These are phyloP conservation scores for Whalleya microplaca DNA, from an alignment of 2,329 filamentous ascomycete genomes.

Conservation along the genomic window DNA sequence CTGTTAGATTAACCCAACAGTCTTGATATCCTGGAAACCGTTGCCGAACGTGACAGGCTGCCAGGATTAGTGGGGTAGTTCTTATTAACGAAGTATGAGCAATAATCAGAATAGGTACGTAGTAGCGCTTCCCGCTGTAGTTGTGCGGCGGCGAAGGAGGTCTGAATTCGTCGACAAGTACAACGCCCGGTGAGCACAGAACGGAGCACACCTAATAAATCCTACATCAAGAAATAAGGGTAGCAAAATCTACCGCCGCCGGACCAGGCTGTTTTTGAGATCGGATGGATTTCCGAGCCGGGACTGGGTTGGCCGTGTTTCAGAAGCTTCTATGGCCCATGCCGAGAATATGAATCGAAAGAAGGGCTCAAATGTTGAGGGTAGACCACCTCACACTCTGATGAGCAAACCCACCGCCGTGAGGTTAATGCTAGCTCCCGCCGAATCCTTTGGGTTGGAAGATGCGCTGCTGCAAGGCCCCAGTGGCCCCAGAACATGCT, in stretches of 20 bases:
- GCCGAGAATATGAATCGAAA: constrained; percentile 26
- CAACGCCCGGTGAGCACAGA: neutral
- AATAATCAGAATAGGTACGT: constrained; percentile 13
- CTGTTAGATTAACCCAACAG: constrained; percentile 25
- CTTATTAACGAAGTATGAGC: constrained; percentile 14
- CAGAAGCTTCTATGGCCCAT: constrained; percentile 29
- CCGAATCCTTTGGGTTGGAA: constrained; percentile 21
- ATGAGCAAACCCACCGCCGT: constrained; percentile 13
- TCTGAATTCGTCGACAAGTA: neutral
- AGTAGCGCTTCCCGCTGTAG: neutral
- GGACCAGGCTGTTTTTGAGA: constrained; percentile 12
- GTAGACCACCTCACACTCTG: constrained; percentile 21
- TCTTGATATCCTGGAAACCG: constrained; percentile 18
- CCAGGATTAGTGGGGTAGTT: constrained; percentile 4
- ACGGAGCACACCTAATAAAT: neutral
- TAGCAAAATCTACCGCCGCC: constrained; percentile 5
- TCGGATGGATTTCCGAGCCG: constrained; percentile 26
- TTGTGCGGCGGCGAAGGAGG: neutral
- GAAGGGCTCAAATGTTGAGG: constrained; percentile 26
- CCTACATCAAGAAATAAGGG: neutral
- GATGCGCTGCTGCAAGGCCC: constrained; percentile 22
- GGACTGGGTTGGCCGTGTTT: constrained; percentile 27
- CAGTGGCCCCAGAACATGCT: constrained; percentile 16
- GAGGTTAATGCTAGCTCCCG: constrained; percentile 25
- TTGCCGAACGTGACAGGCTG: constrained; percentile 24